phyloP scores from a whole-genome alignment of 2,329 filamentous ascomycete genomes.

The Ophiostoma sp. region DNA sequence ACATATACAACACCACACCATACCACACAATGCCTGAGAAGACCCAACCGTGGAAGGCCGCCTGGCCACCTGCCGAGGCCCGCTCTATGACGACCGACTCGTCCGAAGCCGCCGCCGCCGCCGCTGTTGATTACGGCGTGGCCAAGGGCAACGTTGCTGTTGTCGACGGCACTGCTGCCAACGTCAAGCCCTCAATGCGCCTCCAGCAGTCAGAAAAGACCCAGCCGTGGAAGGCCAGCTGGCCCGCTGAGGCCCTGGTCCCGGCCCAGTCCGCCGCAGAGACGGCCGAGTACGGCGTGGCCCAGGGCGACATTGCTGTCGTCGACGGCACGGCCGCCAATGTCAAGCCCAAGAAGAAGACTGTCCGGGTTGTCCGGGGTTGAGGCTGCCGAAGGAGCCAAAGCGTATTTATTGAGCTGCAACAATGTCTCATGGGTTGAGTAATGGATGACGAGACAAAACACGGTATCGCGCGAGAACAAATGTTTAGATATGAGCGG shows the following conservation, averaged over 20 bases:
- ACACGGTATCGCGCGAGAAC: too few relatives aligned
- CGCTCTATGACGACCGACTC: background rate
- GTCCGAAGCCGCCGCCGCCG: background rate
- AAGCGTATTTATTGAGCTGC: background rate
- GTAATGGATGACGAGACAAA: too few relatives aligned
- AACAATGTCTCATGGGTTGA: too few relatives aligned
- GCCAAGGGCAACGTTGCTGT: conserved; percentile 20
- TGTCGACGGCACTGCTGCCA: conserved; percentile 24
- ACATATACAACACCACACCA: background rate
- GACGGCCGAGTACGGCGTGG: conserved; percentile 19
- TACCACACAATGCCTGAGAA: conserved; percentile 21
- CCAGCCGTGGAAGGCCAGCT: conserved; percentile 25
- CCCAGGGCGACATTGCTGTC: conserved; percentile 20
- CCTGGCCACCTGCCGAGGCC: conserved; percentile 18
- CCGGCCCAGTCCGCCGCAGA: background rate
- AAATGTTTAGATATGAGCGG: too few relatives aligned
- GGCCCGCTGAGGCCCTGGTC: conserved; percentile 13
- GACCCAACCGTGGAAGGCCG: conserved; percentile 25
- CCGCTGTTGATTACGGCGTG: conserved; percentile 20
- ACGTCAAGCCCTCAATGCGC: conserved; percentile 22
- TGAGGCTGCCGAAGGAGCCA: background rate
- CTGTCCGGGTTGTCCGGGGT: conserved; percentile 15
- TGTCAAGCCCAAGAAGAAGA: conserved; percentile 21
- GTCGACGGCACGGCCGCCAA: conserved; percentile 25
- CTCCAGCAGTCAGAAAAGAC: conserved; percentile 19